A percentile compares a stretch with the other conserved stretches of the same genome.
Evolutionary conservation across 805 yeast species (phyloP).

Genomic region (Starmerella powellii): DNA sequence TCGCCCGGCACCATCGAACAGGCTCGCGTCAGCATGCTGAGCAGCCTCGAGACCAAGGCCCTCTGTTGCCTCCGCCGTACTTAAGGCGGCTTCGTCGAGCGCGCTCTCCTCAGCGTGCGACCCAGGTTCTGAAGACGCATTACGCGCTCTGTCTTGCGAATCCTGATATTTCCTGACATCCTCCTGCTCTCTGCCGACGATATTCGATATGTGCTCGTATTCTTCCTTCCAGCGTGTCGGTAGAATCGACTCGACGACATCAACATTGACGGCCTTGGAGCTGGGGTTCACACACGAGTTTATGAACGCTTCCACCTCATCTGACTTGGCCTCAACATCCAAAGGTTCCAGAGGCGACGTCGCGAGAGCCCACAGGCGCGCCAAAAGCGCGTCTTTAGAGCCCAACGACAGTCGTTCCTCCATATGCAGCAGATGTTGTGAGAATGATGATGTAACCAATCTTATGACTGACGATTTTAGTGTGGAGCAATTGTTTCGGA

Average conservation of each 20-base stretch:
- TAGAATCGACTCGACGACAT: constrained; percentile 7
- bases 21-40: too few species aligned
- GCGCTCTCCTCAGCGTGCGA: too few species aligned
- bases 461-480: too few species aligned
- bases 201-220: neutral
- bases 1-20: neutral
- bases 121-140: too few species aligned
- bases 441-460: too few species aligned
- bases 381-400: constrained; percentile 12
- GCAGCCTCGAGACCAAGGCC: too few species aligned
- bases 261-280: constrained; percentile 5
- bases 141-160: too few species aligned
- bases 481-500: too few species aligned
- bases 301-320: constrained; percentile 10
- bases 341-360: constrained; percentile 7
- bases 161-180: neutral
- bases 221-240: constrained; percentile 7
- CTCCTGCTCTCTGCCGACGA: neutral
- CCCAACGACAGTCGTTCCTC: constrained; percentile 4
- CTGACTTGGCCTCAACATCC: neutral
- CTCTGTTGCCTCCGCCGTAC: too few species aligned
- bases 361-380: constrained; percentile 16
- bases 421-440: neutral
- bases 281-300: constrained; percentile 9
- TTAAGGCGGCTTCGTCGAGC: too few species aligned